phyloP scores from a whole-genome alignment of 768 basidiomycete species.

The Trametes gibbosa region DNA sequence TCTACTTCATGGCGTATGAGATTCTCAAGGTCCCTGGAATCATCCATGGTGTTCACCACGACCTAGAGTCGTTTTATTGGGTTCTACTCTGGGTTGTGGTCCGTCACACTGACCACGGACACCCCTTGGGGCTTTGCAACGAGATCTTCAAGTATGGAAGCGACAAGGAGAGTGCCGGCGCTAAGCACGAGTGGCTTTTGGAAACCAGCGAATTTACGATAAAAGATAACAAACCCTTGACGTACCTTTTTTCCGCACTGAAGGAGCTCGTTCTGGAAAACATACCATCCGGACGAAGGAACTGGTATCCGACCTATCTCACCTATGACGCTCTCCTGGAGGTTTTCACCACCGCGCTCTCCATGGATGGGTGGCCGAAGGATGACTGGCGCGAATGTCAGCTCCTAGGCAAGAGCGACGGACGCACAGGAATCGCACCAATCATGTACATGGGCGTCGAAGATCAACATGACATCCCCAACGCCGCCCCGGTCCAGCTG shows the following conservation, averaged over 20 bases:
- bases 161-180: not conserved
- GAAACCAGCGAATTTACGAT: not conserved
- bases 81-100: slow-evolving; percentile 8
- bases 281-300: too few species aligned
- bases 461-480: too few species aligned
- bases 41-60: not conserved
- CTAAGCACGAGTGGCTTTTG: not conserved
- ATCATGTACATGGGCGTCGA: too few species aligned
- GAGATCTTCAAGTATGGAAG: not conserved
- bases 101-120: not conserved
- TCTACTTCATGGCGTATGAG: not conserved
- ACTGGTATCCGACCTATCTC: too few species aligned
- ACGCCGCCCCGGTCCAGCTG: too few species aligned
- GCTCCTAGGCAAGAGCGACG: too few species aligned
- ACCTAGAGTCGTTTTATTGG: slow-evolving; percentile 12
- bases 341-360: too few species aligned
- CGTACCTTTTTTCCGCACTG: not conserved
- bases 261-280: not conserved
- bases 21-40: not conserved
- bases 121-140: not conserved
- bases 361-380: too few species aligned
- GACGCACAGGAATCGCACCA: too few species aligned
- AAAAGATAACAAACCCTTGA: not conserved
- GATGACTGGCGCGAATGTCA: too few species aligned
- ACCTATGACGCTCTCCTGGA: too few species aligned